Conservation (phyloP, 148 eudicot genomes). For the Rhododendron molle region DNA sequence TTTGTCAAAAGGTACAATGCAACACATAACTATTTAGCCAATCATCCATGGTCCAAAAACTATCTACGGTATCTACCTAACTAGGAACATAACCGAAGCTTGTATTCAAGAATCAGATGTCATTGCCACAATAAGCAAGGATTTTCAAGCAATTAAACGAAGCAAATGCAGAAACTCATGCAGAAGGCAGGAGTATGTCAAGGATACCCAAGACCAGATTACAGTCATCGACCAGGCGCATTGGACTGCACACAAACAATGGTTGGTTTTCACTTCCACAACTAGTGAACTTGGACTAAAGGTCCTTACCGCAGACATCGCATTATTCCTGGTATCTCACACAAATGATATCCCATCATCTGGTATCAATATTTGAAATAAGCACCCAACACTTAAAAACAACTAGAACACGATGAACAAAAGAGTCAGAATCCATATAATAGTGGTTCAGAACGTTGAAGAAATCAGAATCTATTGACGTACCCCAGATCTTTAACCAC, state of each 20-base stretch:
- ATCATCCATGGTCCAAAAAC: background rate
- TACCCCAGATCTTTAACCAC: background rate
- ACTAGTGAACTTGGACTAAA: background rate
- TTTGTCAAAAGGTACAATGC: background rate
- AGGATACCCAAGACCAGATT: background rate
- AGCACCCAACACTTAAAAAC: background rate
- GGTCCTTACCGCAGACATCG: background rate
- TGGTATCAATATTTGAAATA: background rate
- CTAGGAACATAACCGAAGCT: background rate
- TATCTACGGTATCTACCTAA: too few relatives aligned
- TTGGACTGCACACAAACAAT: background rate
- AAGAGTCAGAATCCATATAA: background rate
- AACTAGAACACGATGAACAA: background rate
- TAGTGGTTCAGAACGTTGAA: background rate
- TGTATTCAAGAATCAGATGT: background rate
- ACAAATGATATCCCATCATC: background rate
- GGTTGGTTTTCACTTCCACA: background rate
- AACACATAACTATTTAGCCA: background rate
- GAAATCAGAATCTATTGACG: background rate
- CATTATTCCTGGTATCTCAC: background rate
- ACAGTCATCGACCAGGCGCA: background rate
- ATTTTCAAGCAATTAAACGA: background rate
- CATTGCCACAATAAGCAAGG: background rate
- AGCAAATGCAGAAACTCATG: background rate
- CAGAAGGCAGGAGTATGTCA: background rate